A percentile compares a stretch with the other conserved stretches of the same genome.
Conservation (phyloP, 1,139 yeast species). For the Kurtzmaniella quercitrusa region DNA sequence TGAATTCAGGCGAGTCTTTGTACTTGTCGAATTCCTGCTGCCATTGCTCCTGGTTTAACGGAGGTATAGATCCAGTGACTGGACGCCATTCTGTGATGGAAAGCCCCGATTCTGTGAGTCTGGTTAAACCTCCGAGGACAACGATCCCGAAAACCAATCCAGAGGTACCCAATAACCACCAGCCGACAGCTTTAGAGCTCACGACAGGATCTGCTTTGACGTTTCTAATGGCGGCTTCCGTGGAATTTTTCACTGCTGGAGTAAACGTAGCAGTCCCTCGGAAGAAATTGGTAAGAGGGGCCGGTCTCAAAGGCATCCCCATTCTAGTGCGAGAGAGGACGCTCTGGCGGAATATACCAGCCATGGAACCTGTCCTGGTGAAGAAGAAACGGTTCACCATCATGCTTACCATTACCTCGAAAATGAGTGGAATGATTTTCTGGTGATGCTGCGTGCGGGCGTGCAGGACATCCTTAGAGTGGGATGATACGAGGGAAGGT, state of each 20-base stretch:
- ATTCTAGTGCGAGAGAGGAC: constrained; percentile 5
- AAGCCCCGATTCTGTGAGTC: constrained; percentile 92
- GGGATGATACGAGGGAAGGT: no score
- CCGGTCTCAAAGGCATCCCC: constrained; percentile 1
- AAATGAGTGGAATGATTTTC: background rate
- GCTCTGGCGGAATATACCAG: constrained; percentile 24
- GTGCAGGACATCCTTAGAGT: background rate
- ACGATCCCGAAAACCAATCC: constrained; percentile 92
- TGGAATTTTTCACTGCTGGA: constrained; percentile 16
- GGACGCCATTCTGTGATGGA: constrained; percentile 99
- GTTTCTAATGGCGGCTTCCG: background rate
- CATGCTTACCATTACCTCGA: background rate
- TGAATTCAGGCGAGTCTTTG: constrained; percentile 84
- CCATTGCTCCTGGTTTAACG: constrained; percentile 78
- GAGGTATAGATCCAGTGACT: constrained; percentile 92
- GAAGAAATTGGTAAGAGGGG: constrained; percentile 1
- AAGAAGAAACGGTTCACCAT: constrained; percentile 31
- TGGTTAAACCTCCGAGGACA: constrained; percentile 91
- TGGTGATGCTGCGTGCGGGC: background rate
- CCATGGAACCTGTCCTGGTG: constrained; percentile 36
- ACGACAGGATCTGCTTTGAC: constrained; percentile 13
- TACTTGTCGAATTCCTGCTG: constrained; percentile 77
- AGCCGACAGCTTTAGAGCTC: constrained; percentile 61
- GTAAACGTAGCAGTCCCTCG: background rate
- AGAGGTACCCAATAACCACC: constrained; percentile 89